A percentile compares a stretch with the other conserved stretches of the same genome.
Evolutionary conservation across 495 filamentous ascomycete genomes (phyloP).

Genomic region (Pyrenopolyporus hunteri): DNA sequence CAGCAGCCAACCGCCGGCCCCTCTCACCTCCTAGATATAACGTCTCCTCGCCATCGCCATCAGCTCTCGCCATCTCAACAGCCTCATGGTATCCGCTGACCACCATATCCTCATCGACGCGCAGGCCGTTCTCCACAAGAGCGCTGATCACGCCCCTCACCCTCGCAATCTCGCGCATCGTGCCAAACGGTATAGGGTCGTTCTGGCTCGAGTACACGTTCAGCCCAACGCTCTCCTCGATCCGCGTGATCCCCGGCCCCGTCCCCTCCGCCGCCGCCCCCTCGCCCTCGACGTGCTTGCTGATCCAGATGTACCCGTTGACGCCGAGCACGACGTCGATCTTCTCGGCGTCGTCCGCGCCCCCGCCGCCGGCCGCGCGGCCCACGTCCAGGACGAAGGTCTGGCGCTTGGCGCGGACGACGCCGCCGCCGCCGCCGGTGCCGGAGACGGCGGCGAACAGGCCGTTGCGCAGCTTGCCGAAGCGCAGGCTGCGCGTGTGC

Average conservation of each 20-base stretch:
- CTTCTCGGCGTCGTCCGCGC: conserved; percentile 67
- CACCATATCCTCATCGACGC: conserved; percentile 92
- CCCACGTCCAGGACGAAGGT: conserved; percentile 73
- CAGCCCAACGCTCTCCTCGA: conserved; percentile 77
- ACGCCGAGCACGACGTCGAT: conserved; percentile 91
- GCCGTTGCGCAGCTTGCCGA: conserved; percentile 93
- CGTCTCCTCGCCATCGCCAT: conserved; percentile 54
- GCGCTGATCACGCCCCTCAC: conserved; percentile 78
- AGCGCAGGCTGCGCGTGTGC: conserved; percentile 88
- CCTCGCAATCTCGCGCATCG: conserved; percentile 86
- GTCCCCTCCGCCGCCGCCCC: conserved; percentile 47
- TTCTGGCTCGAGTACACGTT: conserved; percentile 90
- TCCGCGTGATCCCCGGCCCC: conserved; percentile 66
- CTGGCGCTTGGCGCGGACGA: conserved; percentile 79
- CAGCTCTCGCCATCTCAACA: conserved; percentile 70
- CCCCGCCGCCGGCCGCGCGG: conserved; percentile 62
- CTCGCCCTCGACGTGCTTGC: conserved; percentile 69
- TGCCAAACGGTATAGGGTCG: conserved; percentile 73
- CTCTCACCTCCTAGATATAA: conserved; percentile 76
- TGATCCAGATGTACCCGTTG: conserved; percentile 95
- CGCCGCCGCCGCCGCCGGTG: conserved; percentile 80
- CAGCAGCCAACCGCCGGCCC: conserved; percentile 68
- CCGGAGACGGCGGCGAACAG: conserved; percentile 82
- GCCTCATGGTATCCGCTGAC: conserved; percentile 79
- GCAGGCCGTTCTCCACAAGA: conserved; percentile 77